Conservation (phyloP, 1,139 yeast genomes). For the Diutina ranongensis region DNA sequence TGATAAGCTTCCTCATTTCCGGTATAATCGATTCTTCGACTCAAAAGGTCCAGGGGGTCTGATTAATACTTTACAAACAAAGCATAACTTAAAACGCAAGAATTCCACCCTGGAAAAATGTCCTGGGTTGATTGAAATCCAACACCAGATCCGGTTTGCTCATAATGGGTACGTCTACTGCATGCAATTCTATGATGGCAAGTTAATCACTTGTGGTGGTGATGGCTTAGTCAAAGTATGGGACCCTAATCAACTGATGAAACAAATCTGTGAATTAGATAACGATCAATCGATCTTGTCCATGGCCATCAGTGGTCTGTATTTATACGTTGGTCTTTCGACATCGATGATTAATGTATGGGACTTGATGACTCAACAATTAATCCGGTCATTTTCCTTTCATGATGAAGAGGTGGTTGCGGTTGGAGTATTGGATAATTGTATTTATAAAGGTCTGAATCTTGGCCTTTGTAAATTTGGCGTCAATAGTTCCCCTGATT, state of each 20-base stretch:
- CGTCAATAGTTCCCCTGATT: neutral
- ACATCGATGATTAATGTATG: conserved; percentile 67
- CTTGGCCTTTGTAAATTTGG: neutral
- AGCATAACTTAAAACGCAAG: conserved; percentile 18
- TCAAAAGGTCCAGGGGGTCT: conserved; percentile 78
- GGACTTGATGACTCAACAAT: conserved; percentile 74
- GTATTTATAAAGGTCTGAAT: conserved; percentile 33
- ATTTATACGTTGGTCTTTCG: conserved; percentile 68
- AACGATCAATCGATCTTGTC: conserved; percentile 65
- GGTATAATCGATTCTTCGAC: conserved; percentile 84
- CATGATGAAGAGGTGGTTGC: conserved; percentile 23
- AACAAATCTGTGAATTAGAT: conserved; percentile 23
- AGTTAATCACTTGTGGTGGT: conserved; percentile 60
- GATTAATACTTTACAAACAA: conserved; percentile 22
- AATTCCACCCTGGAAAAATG: conserved; percentile 10
- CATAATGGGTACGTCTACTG: conserved; percentile 86
- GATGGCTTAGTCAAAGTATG: conserved; percentile 80
- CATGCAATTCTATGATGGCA: conserved; percentile 28
- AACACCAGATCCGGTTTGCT: conserved; percentile 68
- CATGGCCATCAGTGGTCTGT: conserved; percentile 48
- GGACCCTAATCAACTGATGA: conserved; percentile 17
- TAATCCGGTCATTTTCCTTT: conserved; percentile 46
- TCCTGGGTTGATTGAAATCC: conserved; percentile 50
- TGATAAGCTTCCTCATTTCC: conserved; percentile 56
- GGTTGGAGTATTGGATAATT: conserved; percentile 37